Percentiles rank a stretch among this genome's conserved stretches.
Conservation (phyloP, 2,329 filamentous ascomycete species). For the Penicillium glabrum region DNA sequence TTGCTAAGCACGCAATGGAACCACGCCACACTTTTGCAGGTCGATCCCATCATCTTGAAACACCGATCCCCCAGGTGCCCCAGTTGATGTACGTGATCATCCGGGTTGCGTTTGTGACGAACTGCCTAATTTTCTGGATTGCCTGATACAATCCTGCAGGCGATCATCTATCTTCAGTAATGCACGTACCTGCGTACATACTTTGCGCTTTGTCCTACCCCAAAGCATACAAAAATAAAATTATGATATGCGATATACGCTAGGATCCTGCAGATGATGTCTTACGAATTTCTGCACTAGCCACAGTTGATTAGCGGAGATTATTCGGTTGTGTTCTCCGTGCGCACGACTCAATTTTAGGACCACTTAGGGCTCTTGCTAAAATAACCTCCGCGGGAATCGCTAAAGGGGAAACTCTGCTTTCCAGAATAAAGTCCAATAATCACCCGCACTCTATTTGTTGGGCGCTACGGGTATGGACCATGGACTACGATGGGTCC, state of each 20-base stretch:
- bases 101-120: slow-evolving; percentile 6
- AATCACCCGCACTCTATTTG: slow-evolving; percentile 7
- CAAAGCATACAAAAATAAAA: not conserved
- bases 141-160: not conserved
- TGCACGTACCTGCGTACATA: not conserved
- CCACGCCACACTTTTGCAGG: slow-evolving; percentile 11
- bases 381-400: not conserved
- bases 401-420: not conserved
- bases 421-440: not conserved
- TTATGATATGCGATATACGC: not conserved
- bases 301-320: slow-evolving; percentile 9
- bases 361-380: not conserved
- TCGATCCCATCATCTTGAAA: slow-evolving; percentile 20
- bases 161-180: not conserved
- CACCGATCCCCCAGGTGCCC: not conserved
- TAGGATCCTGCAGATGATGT: not conserved
- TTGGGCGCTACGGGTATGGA: slow-evolving; percentile 3
- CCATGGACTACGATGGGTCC: slow-evolving; percentile 18
- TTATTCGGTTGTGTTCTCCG: slow-evolving; percentile 17
- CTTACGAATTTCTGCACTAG: not conserved
- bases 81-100: slow-evolving; percentile 21
- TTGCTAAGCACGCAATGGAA: slow-evolving; percentile 18
- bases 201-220: not conserved
- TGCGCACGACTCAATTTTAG: slow-evolving; percentile 7
- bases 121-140: not conserved